These are phyloP conservation scores for Calonectria multiphialidica DNA, from an alignment of 2,329 filamentous ascomycete genomes.

Conservation along the genomic window DNA sequence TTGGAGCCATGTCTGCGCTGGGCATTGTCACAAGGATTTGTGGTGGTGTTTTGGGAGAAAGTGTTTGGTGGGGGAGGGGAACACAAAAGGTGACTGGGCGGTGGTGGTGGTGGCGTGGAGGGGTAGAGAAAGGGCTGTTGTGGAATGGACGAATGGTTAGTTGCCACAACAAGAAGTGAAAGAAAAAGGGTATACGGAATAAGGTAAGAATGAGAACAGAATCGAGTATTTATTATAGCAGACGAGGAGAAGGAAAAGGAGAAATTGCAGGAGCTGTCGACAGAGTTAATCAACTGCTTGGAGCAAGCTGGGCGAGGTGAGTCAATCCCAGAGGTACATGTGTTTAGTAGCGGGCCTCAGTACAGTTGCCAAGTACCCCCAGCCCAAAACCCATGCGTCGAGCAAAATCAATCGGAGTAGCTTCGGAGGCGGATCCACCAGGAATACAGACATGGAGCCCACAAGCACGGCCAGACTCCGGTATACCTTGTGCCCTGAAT, in stretches of 20 bases:
- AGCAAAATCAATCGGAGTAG: conserved; percentile 40
- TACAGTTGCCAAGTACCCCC: not conserved
- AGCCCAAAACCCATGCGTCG: conserved; percentile 1
- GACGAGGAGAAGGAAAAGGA: not conserved
- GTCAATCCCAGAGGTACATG: conserved; percentile 23
- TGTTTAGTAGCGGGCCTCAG: not conserved
- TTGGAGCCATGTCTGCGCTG: conserved; percentile 54
- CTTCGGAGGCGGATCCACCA: conserved; percentile 47
- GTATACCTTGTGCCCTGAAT: conserved; percentile 6
- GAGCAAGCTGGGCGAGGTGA: conserved; percentile 22
- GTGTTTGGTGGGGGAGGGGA: conserved; percentile 28
- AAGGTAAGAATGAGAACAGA: not conserved
- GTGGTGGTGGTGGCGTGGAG: conserved; percentile 11
- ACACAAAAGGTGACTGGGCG: not conserved
- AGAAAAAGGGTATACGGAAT: not conserved
- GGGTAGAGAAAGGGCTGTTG: conserved; percentile 13
- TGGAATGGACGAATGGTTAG: not conserved
- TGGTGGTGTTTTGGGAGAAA: conserved; percentile 26
- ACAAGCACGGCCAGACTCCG: not conserved
- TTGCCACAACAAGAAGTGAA: not conserved
- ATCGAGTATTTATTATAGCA: not conserved
- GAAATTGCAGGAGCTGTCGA: conserved; percentile 7
- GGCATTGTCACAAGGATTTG: conserved; percentile 45
- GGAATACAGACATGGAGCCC: conserved; percentile 17
- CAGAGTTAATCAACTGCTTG: conserved; percentile 15